Base-by-base conservation (phyloP, 495 filamentous ascomycete genomes). In the Talaromyces liani region DNA sequence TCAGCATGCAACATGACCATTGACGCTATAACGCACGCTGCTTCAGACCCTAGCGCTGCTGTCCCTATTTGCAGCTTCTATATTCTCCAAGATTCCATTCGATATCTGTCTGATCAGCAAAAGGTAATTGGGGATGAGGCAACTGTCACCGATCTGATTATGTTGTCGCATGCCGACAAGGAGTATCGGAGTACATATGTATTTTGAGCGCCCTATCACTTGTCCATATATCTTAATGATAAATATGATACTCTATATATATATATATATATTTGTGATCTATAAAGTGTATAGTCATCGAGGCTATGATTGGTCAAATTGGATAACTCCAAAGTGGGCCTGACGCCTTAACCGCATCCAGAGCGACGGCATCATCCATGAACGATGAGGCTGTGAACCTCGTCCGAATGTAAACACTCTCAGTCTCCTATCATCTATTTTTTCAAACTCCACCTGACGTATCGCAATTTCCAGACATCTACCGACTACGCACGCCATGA, bases 331-430 rank as follows among this genome's bases (percentile, higher is more conserved):
- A 6, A 14, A 56, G 22, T 14, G 49, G 24, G 14, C 8, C 27
- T 8, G 18, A 33, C 41, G 60, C 60, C 45, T 62, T 62, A 36
- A 36, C 60, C 60, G 29, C 27, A 34, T 62, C 47, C 39, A 29
- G 60, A 36, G 9, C 9, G 29, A 41, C 36, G 6, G 36, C 33
- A 49, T 47, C 27, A 56, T 25, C 27, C 53, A 25, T 22, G 22
- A 8, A 6, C 27, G 53, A 25, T 56, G 53, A 56, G 53, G 53
- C 27, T 29, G 53, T 56, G 10, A 56, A 56, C 53, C 53, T 22
- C 27, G 12, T 29, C 27, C 24, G 14, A 56, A 14, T 25, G 22
- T 55, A 55, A 55, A 55, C 25, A 55, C 6, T 25, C 12, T 6
- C 24, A 20, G 10, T 27, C 2, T 14, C 3, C n/a, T 1, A 27